Base-by-base conservation (phyloP, 441 rosid species). In the Bocquillonia castaneifolia region DNA sequence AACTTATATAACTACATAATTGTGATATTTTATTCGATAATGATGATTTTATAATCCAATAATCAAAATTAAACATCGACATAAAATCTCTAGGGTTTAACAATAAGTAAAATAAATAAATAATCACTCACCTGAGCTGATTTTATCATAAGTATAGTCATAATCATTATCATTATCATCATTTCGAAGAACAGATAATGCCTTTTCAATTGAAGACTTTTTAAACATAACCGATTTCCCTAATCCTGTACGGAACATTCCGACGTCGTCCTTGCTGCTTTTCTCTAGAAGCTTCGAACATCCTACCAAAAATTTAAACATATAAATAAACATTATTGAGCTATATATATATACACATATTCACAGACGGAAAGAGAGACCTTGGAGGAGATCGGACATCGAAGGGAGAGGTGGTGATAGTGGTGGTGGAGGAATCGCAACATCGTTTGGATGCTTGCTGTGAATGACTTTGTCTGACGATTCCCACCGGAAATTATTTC, bases 341-440 rank as follows among this genome's bases (percentile, higher is more conserved):
- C n/a, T 28, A 32, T 17, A 12, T 26, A 17, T 17, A 54, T 44
- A 28, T 20, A 20, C 6, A 18, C n/a, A 2, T n/a, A 14, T 31
- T 23, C 1, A n/a, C 40, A 64, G 31, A 42, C 9, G 69, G 37
- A 58, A 22, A 7, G 45, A 9, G 60, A 47, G 59, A 88, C 98
- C 93, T 78, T 81, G 80, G 58, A 89, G 74, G 56, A 89, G 82
- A 81, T 87, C 92, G 51, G 83, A 60, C 93, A 80, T 82, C 51
- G 92, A 89, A 72, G 92, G 83, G 63, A 87, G 80, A 26, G 63
- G 44, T 32, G 69, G 50, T n/a, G 55, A 57, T 44, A 44, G 73
- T 78, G 59, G 74, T 51, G n/a, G 58, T 72, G 28, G 72, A 8
- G 54, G 64, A 40, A 40, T 50, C 5, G 28, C 4, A 10, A 64